These are phyloP conservation scores for Lasiodiplodia sp. DNA, from an alignment of 2,329 filamentous ascomycete genomes.

Conservation along the genomic window DNA sequence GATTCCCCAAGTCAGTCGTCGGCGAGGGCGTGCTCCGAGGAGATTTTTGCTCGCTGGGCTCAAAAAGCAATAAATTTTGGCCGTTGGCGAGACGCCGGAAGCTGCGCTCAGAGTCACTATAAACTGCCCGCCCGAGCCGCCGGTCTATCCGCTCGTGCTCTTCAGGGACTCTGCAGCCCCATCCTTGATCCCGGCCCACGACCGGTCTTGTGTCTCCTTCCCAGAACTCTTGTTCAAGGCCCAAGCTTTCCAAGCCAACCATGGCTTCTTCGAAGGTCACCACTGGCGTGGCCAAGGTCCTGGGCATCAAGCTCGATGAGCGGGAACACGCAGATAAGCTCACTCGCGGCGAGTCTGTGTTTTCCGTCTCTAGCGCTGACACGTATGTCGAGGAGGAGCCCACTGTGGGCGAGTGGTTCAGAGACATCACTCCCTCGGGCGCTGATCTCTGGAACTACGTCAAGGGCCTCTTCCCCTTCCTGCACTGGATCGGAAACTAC, in stretches of 20 bases:
- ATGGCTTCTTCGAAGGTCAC: slow-evolving; percentile 63
- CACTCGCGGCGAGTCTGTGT: slow-evolving; percentile 79
- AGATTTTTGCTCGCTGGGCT: slow-evolving; percentile 10
- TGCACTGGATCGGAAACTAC: slow-evolving; percentile 87
- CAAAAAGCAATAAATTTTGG: slow-evolving; percentile 19
- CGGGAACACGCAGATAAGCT: slow-evolving; percentile 71
- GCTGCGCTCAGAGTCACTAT: slow-evolving; percentile 15
- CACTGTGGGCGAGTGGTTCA: slow-evolving; percentile 75
- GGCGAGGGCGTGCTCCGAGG: slow-evolving; percentile 3
- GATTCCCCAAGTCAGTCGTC: slow-evolving; percentile 2
- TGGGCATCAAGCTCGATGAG: slow-evolving; percentile 83
- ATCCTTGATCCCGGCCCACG: slow-evolving; percentile 16
- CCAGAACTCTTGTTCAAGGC: slow-evolving; percentile 5
- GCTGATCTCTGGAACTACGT: slow-evolving; percentile 67
- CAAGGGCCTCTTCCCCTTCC: slow-evolving; percentile 81
- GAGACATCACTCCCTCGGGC: slow-evolving; percentile 66
- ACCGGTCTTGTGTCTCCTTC: slow-evolving; percentile 7
- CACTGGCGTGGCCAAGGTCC: slow-evolving; percentile 75
- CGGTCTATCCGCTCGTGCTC: slow-evolving; percentile 18
- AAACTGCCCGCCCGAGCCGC: slow-evolving; percentile 19
- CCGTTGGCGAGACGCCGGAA: slow-evolving; percentile 2
- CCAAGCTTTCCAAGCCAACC: slow-evolving; percentile 19
- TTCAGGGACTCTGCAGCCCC: slow-evolving; percentile 17
- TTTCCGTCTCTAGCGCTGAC: slow-evolving; percentile 75
- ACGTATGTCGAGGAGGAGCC: slow-evolving; percentile 86